Conservation (phyloP, 139 green algal species). For the Asterochloris erici region DNA sequence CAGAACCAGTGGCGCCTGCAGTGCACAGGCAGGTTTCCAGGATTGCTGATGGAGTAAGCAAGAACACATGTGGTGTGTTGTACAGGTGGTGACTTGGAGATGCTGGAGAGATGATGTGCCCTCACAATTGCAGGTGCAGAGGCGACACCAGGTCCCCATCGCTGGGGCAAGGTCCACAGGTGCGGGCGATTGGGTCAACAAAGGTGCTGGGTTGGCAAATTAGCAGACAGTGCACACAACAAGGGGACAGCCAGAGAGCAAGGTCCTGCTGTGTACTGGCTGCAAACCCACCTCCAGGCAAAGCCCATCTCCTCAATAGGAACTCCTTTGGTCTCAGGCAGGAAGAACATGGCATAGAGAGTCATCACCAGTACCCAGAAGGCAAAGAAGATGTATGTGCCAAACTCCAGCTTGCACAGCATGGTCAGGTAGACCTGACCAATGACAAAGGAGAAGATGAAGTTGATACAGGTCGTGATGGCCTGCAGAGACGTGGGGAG, state of each 20-base stretch:
- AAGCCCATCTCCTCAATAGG: slow-evolving; percentile 46
- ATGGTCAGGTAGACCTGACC: slow-evolving; percentile 62
- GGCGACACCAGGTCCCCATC: too few relatives aligned
- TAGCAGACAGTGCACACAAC: not conserved
- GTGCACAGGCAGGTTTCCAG: too few relatives aligned
- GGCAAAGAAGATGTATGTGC: slow-evolving; percentile 45
- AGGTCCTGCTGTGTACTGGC: too few relatives aligned
- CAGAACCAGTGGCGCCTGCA: slow-evolving; percentile 7
- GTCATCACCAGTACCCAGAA: slow-evolving; percentile 50
- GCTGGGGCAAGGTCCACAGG: too few relatives aligned
- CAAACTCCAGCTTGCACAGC: slow-evolving; percentile 23
- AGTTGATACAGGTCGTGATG: slow-evolving; percentile 42
- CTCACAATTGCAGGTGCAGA: too few relatives aligned
- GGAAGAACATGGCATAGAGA: slow-evolving; percentile 32
- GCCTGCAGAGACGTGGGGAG: not conserved
- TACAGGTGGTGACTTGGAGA: too few relatives aligned
- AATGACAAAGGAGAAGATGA: slow-evolving; percentile 54
- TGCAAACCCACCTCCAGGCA: slow-evolving; percentile 6
- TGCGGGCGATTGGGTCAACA: too few relatives aligned
- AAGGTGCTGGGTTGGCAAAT: not conserved
- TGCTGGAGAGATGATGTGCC: too few relatives aligned
- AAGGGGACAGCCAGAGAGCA: not conserved
- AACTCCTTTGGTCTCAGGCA: slow-evolving; percentile 56
- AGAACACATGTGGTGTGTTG: too few relatives aligned
- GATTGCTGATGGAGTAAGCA: too few relatives aligned